phyloP scores from a whole-genome alignment of 179 eudicot genomes.

The Heliamphora pulchella region DNA sequence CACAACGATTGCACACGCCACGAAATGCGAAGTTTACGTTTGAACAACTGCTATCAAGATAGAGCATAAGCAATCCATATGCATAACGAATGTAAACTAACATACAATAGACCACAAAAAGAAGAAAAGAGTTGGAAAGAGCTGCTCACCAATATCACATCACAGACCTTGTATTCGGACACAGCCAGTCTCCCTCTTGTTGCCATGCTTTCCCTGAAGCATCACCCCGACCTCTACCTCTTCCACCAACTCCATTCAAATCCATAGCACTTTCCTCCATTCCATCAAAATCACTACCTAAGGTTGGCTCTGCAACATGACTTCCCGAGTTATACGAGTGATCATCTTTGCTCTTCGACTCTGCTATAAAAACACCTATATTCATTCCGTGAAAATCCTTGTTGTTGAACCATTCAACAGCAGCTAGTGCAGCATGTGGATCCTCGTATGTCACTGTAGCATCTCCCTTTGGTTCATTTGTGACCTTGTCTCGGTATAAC shows the following conservation, averaged over 20 bases:
- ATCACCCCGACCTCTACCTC: constrained; percentile 82
- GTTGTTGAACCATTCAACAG: constrained; percentile 96
- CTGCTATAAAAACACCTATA: constrained; percentile 77
- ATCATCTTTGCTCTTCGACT: constrained; percentile 82
- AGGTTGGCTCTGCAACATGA: constrained; percentile 35
- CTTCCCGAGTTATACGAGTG: constrained; percentile 18
- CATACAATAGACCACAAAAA: constrained; percentile 5
- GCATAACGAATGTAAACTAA: neutral
- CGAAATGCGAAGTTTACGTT: constrained; percentile 97
- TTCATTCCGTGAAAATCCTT: constrained; percentile 80
- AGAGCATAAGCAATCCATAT: constrained; percentile 23
- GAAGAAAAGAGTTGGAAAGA: constrained; percentile 47
- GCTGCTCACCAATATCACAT: constrained; percentile 97
- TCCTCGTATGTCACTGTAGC: constrained; percentile 95
- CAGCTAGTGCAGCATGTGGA: constrained; percentile 95
- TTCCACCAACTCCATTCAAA: constrained; percentile 47
- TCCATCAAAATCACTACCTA: constrained; percentile 35
- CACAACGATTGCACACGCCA: constrained; percentile 99
- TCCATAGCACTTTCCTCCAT: constrained; percentile 39
- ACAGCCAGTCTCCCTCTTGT: constrained; percentile 96
- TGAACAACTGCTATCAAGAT: constrained; percentile 58
- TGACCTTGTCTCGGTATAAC: constrained; percentile 79
- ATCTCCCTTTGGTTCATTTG: constrained; percentile 95
- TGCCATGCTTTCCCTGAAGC: constrained; percentile 85
- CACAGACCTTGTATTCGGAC: constrained; percentile 99